Percentiles rank a stretch among this genome's conserved stretches.
phyloP scores from a whole-genome alignment of 495 filamentous ascomycete species.

The Aspergillus incahuasiensis region DNA sequence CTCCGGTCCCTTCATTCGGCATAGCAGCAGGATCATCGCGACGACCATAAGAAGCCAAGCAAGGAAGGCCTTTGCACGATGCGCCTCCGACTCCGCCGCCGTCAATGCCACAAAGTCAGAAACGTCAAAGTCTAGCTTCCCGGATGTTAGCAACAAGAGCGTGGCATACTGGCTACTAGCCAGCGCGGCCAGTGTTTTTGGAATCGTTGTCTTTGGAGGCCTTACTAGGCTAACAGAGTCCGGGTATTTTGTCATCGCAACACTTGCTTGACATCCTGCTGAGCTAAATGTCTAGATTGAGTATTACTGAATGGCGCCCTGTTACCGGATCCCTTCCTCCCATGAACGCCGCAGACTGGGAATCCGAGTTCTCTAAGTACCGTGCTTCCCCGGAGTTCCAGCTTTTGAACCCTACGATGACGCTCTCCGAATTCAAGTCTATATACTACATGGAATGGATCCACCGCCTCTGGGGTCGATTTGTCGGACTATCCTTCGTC shows the following conservation, averaged over 20 bases:
- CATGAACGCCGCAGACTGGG: constrained; percentile 70
- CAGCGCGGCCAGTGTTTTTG: constrained; percentile 88
- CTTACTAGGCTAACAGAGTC: constrained; percentile 93
- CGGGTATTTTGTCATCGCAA: constrained; percentile 54
- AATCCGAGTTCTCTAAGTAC: constrained; percentile 89
- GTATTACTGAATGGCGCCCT: constrained; percentile 98
- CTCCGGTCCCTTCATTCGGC: constrained; percentile 26
- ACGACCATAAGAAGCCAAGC: constrained; percentile 24
- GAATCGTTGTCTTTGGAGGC: constrained; percentile 92
- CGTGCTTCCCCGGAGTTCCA: constrained; percentile 85
- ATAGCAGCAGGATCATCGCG: constrained; percentile 24
- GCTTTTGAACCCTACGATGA: constrained; percentile 87
- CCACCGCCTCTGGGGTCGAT: constrained; percentile 91
- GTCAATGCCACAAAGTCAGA: constrained; percentile 14
- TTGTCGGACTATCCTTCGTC: constrained; percentile 85
- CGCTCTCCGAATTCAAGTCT: constrained; percentile 85
- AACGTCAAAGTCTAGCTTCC: constrained; percentile 52
- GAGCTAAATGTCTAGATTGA: constrained; percentile 56
- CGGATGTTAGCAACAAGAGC: constrained; percentile 61
- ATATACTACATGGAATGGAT: constrained; percentile 99
- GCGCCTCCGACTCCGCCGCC: constrained; percentile 22
- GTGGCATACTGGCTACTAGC: constrained; percentile 92
- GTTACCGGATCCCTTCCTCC: constrained; percentile 93
- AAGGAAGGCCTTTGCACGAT: constrained; percentile 31
- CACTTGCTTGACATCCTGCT: constrained; percentile 8